phyloP scores from a whole-genome alignment of 2,329 filamentous ascomycete genomes.

The Aspergillus neotritici region DNA sequence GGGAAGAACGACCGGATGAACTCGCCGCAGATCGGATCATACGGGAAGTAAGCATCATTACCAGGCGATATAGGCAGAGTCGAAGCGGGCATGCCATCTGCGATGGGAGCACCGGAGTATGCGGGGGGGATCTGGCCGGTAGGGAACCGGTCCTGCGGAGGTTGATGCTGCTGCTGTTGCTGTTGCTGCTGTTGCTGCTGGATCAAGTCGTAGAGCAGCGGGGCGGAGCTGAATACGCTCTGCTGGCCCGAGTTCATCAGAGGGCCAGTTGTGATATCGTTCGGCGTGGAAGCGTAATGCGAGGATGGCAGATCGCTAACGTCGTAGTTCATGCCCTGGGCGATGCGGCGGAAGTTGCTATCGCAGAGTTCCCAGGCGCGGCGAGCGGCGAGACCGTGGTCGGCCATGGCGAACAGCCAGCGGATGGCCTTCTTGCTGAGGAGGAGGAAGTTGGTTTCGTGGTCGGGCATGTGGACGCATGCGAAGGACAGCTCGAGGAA shows the following conservation, averaged over 20 bases:
- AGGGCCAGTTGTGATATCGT: background rate
- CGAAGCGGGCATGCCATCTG: slow-evolving; percentile 2
- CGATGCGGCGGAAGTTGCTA: slow-evolving; percentile 29
- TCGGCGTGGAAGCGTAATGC: slow-evolving; percentile 11
- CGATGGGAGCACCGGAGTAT: background rate
- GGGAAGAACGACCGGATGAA: slow-evolving; percentile 39
- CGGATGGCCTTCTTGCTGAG: slow-evolving; percentile 38
- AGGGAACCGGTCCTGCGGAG: background rate
- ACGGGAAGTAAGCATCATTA: slow-evolving; percentile 32
- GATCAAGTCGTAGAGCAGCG: too few species aligned
- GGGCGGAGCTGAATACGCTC: too few species aligned
- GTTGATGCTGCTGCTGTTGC: background rate
- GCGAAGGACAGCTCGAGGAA: slow-evolving; percentile 44
- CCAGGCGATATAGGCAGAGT: slow-evolving; percentile 10
- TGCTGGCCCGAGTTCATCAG: too few species aligned
- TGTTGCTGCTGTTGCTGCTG: background rate
- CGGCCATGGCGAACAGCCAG: slow-evolving; percentile 40
- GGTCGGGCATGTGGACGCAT: slow-evolving; percentile 39
- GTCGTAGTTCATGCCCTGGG: slow-evolving; percentile 32
- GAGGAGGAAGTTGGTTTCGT: slow-evolving; percentile 32
- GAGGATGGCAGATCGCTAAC: slow-evolving; percentile 29
- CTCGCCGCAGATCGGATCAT: slow-evolving; percentile 35
- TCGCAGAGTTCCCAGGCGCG: slow-evolving; percentile 42
- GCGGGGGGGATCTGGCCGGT: background rate
- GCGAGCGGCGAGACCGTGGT: slow-evolving; percentile 34